Evolutionary conservation across 2,329 filamentous ascomycete genomes (phyloP), one percentile per base, ranked within the genome.

Genomic region (Delphinella strobiligena): DNA sequence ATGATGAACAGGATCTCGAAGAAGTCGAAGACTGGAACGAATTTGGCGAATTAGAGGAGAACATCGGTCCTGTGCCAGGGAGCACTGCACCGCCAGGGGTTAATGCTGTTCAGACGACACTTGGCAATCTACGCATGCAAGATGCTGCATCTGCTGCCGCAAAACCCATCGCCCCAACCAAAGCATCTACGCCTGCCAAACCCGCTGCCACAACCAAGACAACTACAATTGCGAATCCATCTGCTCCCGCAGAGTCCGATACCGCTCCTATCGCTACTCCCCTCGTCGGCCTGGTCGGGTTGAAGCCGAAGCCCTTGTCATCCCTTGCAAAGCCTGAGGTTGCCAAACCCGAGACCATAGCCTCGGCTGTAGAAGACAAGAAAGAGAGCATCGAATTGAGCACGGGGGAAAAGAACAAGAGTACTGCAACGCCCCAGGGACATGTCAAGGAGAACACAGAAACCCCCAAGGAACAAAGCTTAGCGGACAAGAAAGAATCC

Each of bases 1-100:
- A 9, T 8, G 19, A 7, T 11, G 12, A 47, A 31, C 48, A 95
- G 88, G 91, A 95, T 59, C 72, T 95, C 36, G 82, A 89, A 47
- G 81, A 96, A 61, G 78, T 96, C 47, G 91, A 98, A 63, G 91
- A 98, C 59, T 96, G 89, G 91, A 98, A 98, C 67, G 91, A 98
- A 61, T 95, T 93, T 62, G 87, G 87, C 62, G 89, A 96, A 64
- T 74, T 98, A 45, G 86, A 87, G 61, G 77, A 89, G 62, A 82
- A 89, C 52, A 77, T 96, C 51, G 69, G 69, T 32, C 62, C 56
- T 68, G 73, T 62, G 58, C 66, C 63, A 11, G 48, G 50, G 4
- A 45, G 41, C 41, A 29, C 49, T 50, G 42, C 51, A 49, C 16
- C 51, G 51, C 18, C 27, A 30, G 37, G 59, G 41, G 54, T 54